These are phyloP conservation scores for Zizania latifolia DNA, from an alignment of 176 grass and related monocot species.

Conservation along the genomic window DNA sequence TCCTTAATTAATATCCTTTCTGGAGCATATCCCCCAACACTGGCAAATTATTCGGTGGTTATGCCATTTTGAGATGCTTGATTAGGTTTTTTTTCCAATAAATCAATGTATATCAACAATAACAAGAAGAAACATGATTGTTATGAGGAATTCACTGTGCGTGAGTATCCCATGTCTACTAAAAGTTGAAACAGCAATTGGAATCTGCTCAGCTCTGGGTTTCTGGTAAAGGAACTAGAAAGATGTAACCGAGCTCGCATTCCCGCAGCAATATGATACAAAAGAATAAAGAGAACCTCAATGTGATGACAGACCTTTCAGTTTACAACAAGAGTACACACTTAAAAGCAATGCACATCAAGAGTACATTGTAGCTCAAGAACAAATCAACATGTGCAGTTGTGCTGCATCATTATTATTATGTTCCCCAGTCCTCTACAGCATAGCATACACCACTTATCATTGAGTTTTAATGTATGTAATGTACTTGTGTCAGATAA, in stretches of 20 bases:
- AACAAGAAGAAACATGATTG: neutral
- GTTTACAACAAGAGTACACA: neutral
- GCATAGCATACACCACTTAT: neutral
- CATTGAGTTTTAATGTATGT: neutral
- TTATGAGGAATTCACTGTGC: too few species aligned
- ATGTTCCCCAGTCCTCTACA: neutral
- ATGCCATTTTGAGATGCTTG: conserved; percentile 3
- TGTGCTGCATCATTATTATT: neutral
- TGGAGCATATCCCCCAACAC: neutral
- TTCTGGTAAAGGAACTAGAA: neutral
- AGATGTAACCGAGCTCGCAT: neutral
- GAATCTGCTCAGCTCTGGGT: neutral
- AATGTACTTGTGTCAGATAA: neutral
- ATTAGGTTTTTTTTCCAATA: neutral
- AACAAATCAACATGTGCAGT: neutral
- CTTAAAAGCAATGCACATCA: neutral
- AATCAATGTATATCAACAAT: neutral
- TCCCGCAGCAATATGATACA: neutral
- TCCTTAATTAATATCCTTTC: neutral
- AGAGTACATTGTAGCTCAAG: neutral
- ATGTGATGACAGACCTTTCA: neutral
- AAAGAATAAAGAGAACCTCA: neutral
- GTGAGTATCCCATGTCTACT: too few species aligned
- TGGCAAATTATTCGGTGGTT: conserved; percentile 14
- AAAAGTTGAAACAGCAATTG: neutral